Conservation (phyloP, 805 yeast species). For the Soucietia sequanensis region DNA sequence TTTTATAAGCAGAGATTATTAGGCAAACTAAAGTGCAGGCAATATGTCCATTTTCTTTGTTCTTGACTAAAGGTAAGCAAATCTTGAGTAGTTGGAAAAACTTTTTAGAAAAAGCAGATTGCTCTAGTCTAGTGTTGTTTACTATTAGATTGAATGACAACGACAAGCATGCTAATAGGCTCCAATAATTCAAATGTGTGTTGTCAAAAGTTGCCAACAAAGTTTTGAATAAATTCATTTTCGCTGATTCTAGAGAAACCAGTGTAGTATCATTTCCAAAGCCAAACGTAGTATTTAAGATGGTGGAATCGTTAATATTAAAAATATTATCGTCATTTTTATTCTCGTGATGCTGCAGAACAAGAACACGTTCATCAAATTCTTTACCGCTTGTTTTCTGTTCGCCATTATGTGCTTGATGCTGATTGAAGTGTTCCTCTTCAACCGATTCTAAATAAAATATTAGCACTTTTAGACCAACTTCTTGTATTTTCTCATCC, state of each 20-base stretch:
- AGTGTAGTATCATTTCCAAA: conserved; percentile 5
- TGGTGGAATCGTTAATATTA: conserved; percentile 4
- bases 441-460: conserved; percentile 15
- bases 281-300: conserved; percentile 9
- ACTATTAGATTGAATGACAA: conserved; percentile 7
- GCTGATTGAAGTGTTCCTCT: neutral
- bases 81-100: conserved; percentile 24
- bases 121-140: neutral
- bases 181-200: conserved; percentile 20
- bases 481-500: conserved; percentile 9
- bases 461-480: conserved; percentile 16
- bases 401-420: too few relatives aligned
- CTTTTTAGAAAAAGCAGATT: neutral
- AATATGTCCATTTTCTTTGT: conserved; percentile 16
- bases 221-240: conserved; percentile 12
- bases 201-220: conserved; percentile 21
- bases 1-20: conserved; percentile 10
- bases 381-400: too few relatives aligned
- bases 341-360: neutral
- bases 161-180: conserved; percentile 19
- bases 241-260: conserved; percentile 7
- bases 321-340: neutral
- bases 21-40: conserved; percentile 32
- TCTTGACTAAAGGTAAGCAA: conserved; percentile 36
- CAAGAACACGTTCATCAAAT: too few relatives aligned